Base-by-base conservation (phyloP, 2,329 filamentous ascomycete species). In the Calonectria multiphialidica region DNA sequence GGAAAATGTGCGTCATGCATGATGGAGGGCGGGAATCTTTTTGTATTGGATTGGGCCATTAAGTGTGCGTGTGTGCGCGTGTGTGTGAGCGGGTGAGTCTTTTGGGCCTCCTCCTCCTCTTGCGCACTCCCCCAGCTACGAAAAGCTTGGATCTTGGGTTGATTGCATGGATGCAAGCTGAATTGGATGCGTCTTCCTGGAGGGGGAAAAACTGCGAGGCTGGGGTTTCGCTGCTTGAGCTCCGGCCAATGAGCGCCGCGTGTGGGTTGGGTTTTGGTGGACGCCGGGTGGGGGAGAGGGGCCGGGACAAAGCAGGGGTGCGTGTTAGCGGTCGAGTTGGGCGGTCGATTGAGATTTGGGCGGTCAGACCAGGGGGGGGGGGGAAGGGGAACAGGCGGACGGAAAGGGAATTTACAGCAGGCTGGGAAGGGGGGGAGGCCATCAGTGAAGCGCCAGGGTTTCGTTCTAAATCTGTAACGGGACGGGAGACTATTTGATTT, bases 21-120 rank as follows among this genome's bases (percentile, higher is more conserved):
- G 57, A 50, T 45, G 57, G 57, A 71, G 64, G 69, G 64, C 53
- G 64, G 69, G 69, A 68, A 49, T 49, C 47, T 66, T 64, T 71
- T 64, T 71, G 69, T 71, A 71, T 71, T 71, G 57, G 59, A 25
- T 61, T 50, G 40, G 35, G 53, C 21, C n/a, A n/a, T 25, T 23
- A 30, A 30, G 28, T 30, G 28, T 30, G 28, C 8, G 28, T 30
- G 28, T 30, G 28, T 30, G 28, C 8, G 28, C 8, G 28, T 30
- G 28, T 30, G 28, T 30, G 28, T 30, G 28, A 30, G 28, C 28
- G 28, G 28, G 28, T 30, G 28, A 30, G 21, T 59, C 53, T 59
- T 59, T 15, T 57, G 30, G 23, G 47, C 23, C 33, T 62, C 40
- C 28, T 12, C 45, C 44, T 44, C 37, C 40, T 33, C 50, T n/a